Percentiles rank a stretch among this genome's conserved stretches.
phyloP scores from a whole-genome alignment of 1,284 basidiomycete genomes.

The Sporisorium reilianum region DNA sequence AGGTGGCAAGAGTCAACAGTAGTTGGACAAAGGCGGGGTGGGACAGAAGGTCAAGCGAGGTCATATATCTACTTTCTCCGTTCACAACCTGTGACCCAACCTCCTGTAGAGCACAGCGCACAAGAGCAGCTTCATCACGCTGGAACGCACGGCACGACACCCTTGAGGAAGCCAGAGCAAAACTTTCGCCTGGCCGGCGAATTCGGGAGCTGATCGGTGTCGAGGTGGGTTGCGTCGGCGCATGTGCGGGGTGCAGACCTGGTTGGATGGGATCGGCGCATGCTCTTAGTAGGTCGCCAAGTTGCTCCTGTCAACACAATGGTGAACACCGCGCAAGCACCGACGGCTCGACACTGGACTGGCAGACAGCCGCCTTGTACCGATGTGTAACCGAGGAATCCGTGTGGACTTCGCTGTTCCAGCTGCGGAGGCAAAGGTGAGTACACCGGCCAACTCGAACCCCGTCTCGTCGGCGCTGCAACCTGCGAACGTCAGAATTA shows the following conservation, averaged over 20 bases:
- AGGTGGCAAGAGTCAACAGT: not conserved
- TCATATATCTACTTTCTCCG: slow-evolving; percentile 19
- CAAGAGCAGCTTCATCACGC: not conserved
- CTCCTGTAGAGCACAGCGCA: too few relatives aligned
- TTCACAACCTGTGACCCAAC: too few relatives aligned
- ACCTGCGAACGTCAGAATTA: not conserved
- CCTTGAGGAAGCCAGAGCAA: not conserved
- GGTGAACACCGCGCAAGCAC: slow-evolving; percentile 29
- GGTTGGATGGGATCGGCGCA: not conserved
- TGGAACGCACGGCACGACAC: not conserved
- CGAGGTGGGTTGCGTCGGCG: slow-evolving; percentile 14
- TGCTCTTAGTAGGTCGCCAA: slow-evolving; percentile 8
- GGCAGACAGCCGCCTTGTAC: not conserved
- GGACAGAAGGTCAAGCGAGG: not conserved
- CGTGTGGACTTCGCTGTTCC: too few relatives aligned
- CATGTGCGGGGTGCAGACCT: slow-evolving; percentile 16
- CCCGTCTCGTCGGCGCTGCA: too few relatives aligned
- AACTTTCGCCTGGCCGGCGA: slow-evolving; percentile 28
- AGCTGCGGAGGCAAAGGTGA: too few relatives aligned
- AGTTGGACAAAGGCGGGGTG: slow-evolving; percentile 1
- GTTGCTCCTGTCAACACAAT: slow-evolving; percentile 5
- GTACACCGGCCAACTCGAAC: slow-evolving; percentile 3
- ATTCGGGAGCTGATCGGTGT: slow-evolving; percentile 30
- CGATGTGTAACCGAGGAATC: not conserved
- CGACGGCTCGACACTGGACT: slow-evolving; percentile 7